phyloP scores from a whole-genome alignment of 441 rosid genomes.

The Arabidopsis lyrata region DNA sequence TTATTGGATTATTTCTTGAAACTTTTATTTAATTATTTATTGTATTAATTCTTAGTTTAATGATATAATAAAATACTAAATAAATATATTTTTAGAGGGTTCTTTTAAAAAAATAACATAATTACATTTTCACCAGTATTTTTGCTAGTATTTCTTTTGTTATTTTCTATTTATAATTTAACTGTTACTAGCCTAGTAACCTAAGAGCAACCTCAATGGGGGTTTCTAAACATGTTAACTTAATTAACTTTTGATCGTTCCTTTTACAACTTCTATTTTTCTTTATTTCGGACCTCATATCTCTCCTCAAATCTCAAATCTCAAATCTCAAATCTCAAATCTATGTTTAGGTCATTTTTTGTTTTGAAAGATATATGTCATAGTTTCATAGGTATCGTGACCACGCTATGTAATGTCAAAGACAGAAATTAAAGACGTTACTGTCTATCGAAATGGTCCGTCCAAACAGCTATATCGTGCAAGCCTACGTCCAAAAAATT shows the following conservation, averaged over 20 bases:
- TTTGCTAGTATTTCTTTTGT: not conserved
- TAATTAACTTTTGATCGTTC: not conserved
- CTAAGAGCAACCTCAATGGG: too few species aligned
- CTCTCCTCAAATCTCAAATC: too few species aligned
- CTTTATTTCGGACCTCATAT: not conserved
- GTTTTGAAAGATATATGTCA: not conserved
- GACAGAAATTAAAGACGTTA: not conserved
- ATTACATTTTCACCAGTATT: not conserved
- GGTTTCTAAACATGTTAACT: too few species aligned
- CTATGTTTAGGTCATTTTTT: not conserved
- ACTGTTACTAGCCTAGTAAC: too few species aligned
- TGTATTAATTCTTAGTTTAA: not conserved
- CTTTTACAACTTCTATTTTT: not conserved
- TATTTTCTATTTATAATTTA: not conserved
- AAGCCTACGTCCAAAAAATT: not conserved
- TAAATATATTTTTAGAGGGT: too few species aligned
- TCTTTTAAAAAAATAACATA: not conserved
- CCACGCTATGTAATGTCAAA: constrained; percentile 1
- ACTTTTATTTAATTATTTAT: not conserved
- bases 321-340: not conserved
- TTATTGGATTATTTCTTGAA: too few species aligned
- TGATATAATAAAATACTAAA: not conserved
- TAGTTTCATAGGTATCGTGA: not conserved
- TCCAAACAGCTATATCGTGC: not conserved
- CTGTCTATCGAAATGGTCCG: not conserved